phyloP scores from a whole-genome alignment of 345 rosid genomes.

The Hypericum perforatum region DNA sequence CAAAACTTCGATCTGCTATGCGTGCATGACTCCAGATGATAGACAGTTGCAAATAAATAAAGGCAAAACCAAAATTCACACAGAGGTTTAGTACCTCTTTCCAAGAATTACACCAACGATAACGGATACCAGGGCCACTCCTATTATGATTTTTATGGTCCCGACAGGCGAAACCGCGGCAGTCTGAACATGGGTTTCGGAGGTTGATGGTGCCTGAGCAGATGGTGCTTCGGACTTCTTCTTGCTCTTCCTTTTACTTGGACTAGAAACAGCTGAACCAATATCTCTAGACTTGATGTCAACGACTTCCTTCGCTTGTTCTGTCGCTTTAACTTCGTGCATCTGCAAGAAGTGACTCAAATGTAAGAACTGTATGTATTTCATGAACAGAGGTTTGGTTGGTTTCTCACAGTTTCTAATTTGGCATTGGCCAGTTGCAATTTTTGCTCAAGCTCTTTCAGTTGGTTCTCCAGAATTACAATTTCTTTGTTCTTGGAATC shows the following conservation, averaged over 20 bases:
- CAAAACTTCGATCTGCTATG: constrained; percentile 3
- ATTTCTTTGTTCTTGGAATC: constrained; percentile 53
- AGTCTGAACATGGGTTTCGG: constrained; percentile 22
- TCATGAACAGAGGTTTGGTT: too few relatives aligned
- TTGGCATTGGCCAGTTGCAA: constrained; percentile 49
- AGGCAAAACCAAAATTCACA: background rate
- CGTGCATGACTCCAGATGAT: background rate
- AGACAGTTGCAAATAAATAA: background rate
- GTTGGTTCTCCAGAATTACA: constrained; percentile 34
- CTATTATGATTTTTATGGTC: constrained; percentile 42
- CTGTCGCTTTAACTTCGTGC: constrained; percentile 14
- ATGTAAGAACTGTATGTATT: too few relatives aligned
- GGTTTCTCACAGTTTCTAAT: constrained; percentile 43
- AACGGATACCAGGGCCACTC: constrained; percentile 65
- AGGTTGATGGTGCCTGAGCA: constrained; percentile 29
- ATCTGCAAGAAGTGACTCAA: constrained; percentile 19
- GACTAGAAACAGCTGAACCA: constrained; percentile 42
- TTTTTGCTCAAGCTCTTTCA: constrained; percentile 66
- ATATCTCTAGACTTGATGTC: constrained; percentile 71
- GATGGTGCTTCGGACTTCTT: constrained; percentile 50
- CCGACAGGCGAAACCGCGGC: constrained; percentile 26
- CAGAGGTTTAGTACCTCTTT: constrained; percentile 48
- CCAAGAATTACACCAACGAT: constrained; percentile 72
- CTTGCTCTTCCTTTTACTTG: constrained; percentile 66
- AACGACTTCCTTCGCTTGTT: constrained; percentile 19